phyloP scores from a whole-genome alignment of 371 early-diverging fungal species.

The Blastocladiella emersonii region DNA sequence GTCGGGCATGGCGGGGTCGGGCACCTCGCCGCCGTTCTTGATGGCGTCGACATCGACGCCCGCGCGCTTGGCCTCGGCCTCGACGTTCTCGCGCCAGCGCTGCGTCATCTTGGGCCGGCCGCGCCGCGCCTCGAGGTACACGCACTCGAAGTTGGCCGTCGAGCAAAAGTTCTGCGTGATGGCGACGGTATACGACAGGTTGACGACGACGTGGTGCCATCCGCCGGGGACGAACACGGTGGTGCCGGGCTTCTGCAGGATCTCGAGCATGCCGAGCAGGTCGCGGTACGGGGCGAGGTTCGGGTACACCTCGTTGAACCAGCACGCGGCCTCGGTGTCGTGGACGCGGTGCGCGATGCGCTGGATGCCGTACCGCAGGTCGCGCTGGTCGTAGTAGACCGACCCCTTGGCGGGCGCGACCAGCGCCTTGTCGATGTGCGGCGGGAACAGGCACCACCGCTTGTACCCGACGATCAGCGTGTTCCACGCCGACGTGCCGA shows the following conservation, averaged over 20 bases:
- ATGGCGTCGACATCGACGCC: not conserved
- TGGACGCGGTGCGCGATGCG: slow-evolving; percentile 27
- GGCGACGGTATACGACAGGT: slow-evolving; percentile 61
- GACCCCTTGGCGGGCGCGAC: slow-evolving; percentile 29
- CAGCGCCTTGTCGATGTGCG: slow-evolving; percentile 32
- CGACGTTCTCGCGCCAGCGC: slow-evolving; percentile 5
- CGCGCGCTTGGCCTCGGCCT: not conserved
- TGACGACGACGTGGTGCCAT: slow-evolving; percentile 74
- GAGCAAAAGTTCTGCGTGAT: slow-evolving; percentile 74
- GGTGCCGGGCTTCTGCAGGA: slow-evolving; percentile 61
- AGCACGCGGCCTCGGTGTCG: slow-evolving; percentile 62
- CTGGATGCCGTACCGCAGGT: not conserved
- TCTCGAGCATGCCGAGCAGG: slow-evolving; percentile 52
- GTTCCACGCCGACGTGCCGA: slow-evolving; percentile 54
- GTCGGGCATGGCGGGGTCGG: no score
- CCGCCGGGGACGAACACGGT: slow-evolving; percentile 76
- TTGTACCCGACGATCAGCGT: slow-evolving; percentile 46
- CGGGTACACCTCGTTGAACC: slow-evolving; percentile 63
- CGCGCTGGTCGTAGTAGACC: slow-evolving; percentile 1
- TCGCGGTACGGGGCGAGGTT: slow-evolving; percentile 29
- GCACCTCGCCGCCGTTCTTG: not conserved
- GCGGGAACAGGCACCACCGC: slow-evolving; percentile 61
- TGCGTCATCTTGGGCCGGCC: slow-evolving; percentile 53
- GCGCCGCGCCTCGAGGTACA: slow-evolving; percentile 52
- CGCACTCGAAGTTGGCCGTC: slow-evolving; percentile 50